Base-by-base conservation (phyloP, 352 stramenopile species). In the Halophytophthora batemanensis region DNA sequence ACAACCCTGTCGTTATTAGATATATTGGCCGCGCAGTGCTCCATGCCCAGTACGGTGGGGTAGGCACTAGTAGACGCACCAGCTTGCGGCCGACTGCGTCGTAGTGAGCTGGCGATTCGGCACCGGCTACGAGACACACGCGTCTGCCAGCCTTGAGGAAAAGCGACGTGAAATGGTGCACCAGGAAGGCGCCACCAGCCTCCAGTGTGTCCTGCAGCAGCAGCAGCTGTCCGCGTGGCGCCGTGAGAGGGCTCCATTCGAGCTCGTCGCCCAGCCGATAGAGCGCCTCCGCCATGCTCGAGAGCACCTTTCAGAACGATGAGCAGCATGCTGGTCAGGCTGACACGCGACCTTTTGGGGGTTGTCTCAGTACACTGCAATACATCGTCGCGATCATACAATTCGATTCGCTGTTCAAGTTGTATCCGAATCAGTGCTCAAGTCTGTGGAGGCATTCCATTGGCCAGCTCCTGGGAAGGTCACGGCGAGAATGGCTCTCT, bases 161-260 rank as follows among this genome's bases (percentile, higher is more conserved):
- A 7, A 89, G 68, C 53, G 78, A 65, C 21, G 77, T 33, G 22
- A 92, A 86, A 56, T 92, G 77, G 45, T 92, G 81, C 36, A 92
- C 58, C 36, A 92, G 53, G 48, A 88, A 90, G 21, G 57, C 56
- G 17, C 78, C 76, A 31, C 50, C 56, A 12, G 75, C 64, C 38
- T 89, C 75, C 22, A 86, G 66, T 13, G 58, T 51, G 57, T 92
- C 81, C 13, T 78, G 60, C 40, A 92, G 56, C 35, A 79, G 37
- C 45, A 92, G 50, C 38, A 90, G 61, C 48, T 88, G 50, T 2
- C 74, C 69, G 22, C 53, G 59, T 53, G 81, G 78, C 22, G 77
- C 71, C 38, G 46, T 74, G 28, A 63, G 59, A 0, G 77, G 70
- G 50, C 69, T 49, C 78, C 78, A 89, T 37, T 64, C 61, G 48